Evolutionary conservation across 1,139 yeast genomes (phyloP), one percentile per base, ranked within the genome.

Genomic region (Hanseniaspora gamundiae): DNA sequence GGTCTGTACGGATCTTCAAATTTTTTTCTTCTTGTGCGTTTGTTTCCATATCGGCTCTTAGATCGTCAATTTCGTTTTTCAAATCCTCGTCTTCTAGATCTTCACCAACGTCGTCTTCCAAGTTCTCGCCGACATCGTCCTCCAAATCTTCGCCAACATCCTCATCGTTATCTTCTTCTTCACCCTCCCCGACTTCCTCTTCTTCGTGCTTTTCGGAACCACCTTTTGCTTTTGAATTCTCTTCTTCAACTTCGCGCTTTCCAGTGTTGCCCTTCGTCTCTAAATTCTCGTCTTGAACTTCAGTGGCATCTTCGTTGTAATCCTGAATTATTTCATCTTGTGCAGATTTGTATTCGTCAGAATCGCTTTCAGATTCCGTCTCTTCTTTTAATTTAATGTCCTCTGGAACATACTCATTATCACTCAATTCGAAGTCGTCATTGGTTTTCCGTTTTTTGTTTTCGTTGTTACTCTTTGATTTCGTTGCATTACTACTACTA

Each of bases 11-110:
- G 27, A 24, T 39, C 44, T 44, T 43, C 41, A 20, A 26, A 39
- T 43, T 44, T 35, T 53, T 61, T 35, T 50, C 49, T 39, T 53
- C 51, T 16, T 51, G 57, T 41, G 39, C 45, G n/a, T 28, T 41
- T 13, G 26, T 39, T 9, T 29, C 45, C 20, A 35, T 45, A 17
- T 28, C 31, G 38, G 43, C 44, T 31, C 31, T 35, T 10, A 41
- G 29, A 21, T 47, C 44, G 4, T 40, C 27, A 6, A 28, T 45
- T 17, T 45, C 45, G 16, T 38, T 42, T 22, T 47, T 42, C 17
- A 42, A 39, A 27, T 46, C 51, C 6, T 26, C 42, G 26, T 49
- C 48, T 26, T 43, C 42, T 16, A 45, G 36, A n/a, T 45, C 46
- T 4, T 42, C 42, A 3, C 40, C 46, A 7, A 42, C 49, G 14